Evolutionary conservation across 2,329 filamentous ascomycete genomes (phyloP), one percentile per base, ranked within the genome.

Genomic region (Venturia carpophila): DNA sequence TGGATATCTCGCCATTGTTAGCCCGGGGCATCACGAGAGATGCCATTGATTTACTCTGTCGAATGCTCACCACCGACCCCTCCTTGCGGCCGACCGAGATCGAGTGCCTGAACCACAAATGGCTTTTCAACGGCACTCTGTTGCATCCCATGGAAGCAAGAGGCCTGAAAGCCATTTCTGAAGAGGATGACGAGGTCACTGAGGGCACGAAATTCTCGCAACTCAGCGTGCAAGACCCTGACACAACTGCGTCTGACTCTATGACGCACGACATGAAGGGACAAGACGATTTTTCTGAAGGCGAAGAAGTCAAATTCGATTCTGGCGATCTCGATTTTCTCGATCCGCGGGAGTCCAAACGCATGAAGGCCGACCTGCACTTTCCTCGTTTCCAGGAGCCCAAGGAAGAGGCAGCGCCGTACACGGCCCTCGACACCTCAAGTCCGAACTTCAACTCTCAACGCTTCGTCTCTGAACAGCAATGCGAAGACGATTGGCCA

Each of bases 61-160:
- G 80, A n/a, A 94, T 97, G 84, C 84, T 97, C 5, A 86, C 91
- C 69, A 85, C 85, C n/a, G 86, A 92, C 62, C 91, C 93, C 0
- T 83, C 88, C 65, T 77, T 83, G n/a, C 86, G 93, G 65, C 90
- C 91, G 0, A 90, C 87, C 0, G 87, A 94, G 56, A 74, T 78
- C 5, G 82, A 89, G 62, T 87, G 96, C 64, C 82, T 90, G 66
- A 76, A 77, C 15, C 89, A 94, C 73, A 78, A 83, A 1, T 97
- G 93, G 93, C 80, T 96, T n/a, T 74, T 72, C 30, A 79, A n/a
- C 75, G 80, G 30, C 72, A 74, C 1, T 79, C 83, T 64, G 63
- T 72, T 47, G 69, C 68, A 6, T 65, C 70, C 9, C 71, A 73
- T 65, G 67, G 71, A 1, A 64, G 62, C 68, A 2, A 65, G 60